Evolutionary conservation across 345 rosid genomes (phyloP), one percentile per base, ranked within the genome.

Genomic region (Cardamine chenopodiifolia): DNA sequence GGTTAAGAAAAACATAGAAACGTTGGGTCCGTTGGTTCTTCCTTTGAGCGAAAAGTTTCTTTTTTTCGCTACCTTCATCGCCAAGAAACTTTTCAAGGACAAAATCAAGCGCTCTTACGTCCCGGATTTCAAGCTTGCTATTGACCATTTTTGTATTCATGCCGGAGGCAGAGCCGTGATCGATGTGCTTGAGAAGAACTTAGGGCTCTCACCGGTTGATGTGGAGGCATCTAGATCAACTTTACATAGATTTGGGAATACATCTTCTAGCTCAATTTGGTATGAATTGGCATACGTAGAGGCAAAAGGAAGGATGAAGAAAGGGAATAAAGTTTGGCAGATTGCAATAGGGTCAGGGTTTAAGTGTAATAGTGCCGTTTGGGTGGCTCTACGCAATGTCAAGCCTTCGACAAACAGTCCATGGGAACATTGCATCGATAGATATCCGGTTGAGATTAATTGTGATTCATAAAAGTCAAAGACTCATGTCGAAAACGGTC

Each of bases 221-320:
- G 92, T 84, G 0, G 97, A 91, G 77, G 90, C 97, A 9, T 91
- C 97, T 7, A 75, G 97, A 15, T 89, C 90, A 90, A 84, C 97
- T 10, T 85, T 91, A 34, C 96, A 89, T 76, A 84, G 96, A 19
- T 91, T 91, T 56, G 96, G 97, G 3, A 91, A 91, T 78, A 91
- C 97, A 7, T 89, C 97, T 0, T 91, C 97, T 3, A 91, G 97
- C 78, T 91, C 96, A 1, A 88, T 91, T 47, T 91, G 97, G 97
- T 91, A 91, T 19, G 97, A 89, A 72, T 61, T 91, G 62, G 96
- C 93, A 15, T 91, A 91, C 69, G 86, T 66, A 0, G 97, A 91
- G 68, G 92, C 95, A 34, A 91, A 89, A 71, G 93, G 89, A 47
- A 85, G 91, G 82, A 83, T 89, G 86, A 78, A 82, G 44, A 89